Conservation (phyloP, 2,329 filamentous ascomycete species). For the Dactylellina sp. region DNA sequence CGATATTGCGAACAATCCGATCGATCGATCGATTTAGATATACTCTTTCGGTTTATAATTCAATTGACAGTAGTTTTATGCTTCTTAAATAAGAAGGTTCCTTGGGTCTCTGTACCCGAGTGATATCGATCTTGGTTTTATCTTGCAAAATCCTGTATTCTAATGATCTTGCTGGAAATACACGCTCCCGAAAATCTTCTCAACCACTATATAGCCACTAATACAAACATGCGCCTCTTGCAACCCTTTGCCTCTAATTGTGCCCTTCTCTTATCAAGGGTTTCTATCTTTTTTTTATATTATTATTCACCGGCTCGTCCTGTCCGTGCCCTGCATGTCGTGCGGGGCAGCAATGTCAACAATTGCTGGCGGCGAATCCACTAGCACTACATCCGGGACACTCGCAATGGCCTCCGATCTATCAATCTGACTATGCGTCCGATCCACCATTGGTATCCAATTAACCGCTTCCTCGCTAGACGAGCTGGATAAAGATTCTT, state of each 20-base stretch:
- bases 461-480: neutral
- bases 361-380: constrained; percentile 18
- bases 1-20: no score
- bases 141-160: no score
- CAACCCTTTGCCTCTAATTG: neutral
- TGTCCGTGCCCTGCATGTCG: neutral
- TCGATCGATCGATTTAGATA: no score
- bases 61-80: no score
- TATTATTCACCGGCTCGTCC: neutral
- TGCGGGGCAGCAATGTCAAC: constrained; percentile 33
- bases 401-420: constrained; percentile 39
- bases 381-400: constrained; percentile 33
- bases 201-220: no score
- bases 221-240: no score
- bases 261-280: neutral
- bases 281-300: neutral
- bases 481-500: constrained; percentile 20
- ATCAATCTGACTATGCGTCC: constrained; percentile 48
- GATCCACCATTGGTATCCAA: neutral
- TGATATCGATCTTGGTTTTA: no score
- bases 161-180: no score
- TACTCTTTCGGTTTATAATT: no score
- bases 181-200: no score
- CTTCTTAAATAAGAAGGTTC: no score
- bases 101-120: no score